Conservation (phyloP, 2,329 filamentous ascomycete genomes). For the Chaetomiaceae sp. region DNA sequence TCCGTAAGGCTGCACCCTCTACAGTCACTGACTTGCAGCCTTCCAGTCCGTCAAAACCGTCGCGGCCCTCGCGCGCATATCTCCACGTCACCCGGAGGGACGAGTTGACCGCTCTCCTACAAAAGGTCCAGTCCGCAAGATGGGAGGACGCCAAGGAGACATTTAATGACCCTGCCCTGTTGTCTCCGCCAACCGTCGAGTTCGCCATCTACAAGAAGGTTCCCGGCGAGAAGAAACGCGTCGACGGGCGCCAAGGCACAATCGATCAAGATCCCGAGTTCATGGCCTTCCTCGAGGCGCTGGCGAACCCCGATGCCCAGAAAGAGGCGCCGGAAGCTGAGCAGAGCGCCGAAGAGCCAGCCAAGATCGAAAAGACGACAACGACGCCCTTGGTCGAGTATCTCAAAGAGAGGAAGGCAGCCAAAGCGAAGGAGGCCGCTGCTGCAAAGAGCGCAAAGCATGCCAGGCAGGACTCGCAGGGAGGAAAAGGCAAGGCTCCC, state of each 20-base stretch:
- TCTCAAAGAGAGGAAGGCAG: slow-evolving; percentile 86
- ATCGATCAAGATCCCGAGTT: slow-evolving; percentile 97
- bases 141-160: slow-evolving; percentile 83
- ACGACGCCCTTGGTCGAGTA: slow-evolving; percentile 88
- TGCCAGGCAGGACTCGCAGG: slow-evolving; percentile 48
- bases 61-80: slow-evolving; percentile 74
- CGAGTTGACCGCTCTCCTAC: slow-evolving; percentile 62
- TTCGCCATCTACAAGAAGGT: slow-evolving; percentile 80
- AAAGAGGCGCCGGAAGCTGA: slow-evolving; percentile 48
- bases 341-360: slow-evolving; percentile 45
- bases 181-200: slow-evolving; percentile 76
- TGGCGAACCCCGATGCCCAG: slow-evolving; percentile 62
- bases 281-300: slow-evolving; percentile 81
- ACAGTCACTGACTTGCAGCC: slow-evolving; percentile 42
- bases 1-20: neutral
- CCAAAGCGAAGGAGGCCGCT: slow-evolving; percentile 54
- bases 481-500: slow-evolving; percentile 43
- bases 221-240: slow-evolving; percentile 66
- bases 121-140: slow-evolving; percentile 60
- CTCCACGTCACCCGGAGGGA: slow-evolving; percentile 72
- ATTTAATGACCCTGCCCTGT: slow-evolving; percentile 63
- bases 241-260: slow-evolving; percentile 82
- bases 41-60: slow-evolving; percentile 77
- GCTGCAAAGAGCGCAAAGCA: slow-evolving; percentile 54
- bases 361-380: slow-evolving; percentile 59